These are phyloP conservation scores for Polytrichum formosum DNA, from an alignment of 225 moss, liverwort and hornwort genomes.

Conservation along the genomic window DNA sequence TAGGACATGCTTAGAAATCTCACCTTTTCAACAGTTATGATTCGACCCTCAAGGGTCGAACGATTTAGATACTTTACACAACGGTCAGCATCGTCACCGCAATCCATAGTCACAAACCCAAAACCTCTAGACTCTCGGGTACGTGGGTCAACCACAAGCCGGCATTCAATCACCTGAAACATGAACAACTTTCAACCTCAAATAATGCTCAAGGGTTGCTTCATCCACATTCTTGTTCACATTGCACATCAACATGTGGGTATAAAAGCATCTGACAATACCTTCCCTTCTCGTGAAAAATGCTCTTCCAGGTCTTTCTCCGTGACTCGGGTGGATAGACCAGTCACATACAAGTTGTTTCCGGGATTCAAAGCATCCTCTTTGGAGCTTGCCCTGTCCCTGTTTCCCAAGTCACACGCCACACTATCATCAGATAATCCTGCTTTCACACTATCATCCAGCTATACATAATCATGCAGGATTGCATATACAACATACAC, in stretches of 20 bases:
- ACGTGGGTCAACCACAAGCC: constrained; percentile 95
- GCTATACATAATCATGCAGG: no score
- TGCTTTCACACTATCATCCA: no score
- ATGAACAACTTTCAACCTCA: background rate
- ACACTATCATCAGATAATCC: background rate
- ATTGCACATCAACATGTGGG: no score
- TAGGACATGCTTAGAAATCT: constrained; percentile 6
- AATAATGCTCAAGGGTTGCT: no score
- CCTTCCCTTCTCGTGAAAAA: constrained; percentile 89
- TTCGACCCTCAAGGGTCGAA: constrained; percentile 93
- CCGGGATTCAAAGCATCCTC: constrained; percentile 77
- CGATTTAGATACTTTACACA: constrained; percentile 95
- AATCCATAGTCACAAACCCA: constrained; percentile 98
- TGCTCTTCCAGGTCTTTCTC: constrained; percentile 95
- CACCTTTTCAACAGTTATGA: constrained; percentile 99
- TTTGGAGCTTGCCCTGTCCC: constrained; percentile 45
- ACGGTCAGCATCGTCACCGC: constrained; percentile 78
- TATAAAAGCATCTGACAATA: constrained; percentile 4
- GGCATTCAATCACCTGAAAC: constrained; percentile 83
- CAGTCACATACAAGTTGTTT: constrained; percentile 94
- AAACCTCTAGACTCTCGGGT: constrained; percentile 95
- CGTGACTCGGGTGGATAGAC: constrained; percentile 87
- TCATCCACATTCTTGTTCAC: no score
- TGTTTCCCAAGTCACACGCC: constrained; percentile 12
- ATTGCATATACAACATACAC: background rate